These are phyloP conservation scores for Cyberlindnera samutprakarnensis DNA, from an alignment of 805 yeast species.

Conservation along the genomic window DNA sequence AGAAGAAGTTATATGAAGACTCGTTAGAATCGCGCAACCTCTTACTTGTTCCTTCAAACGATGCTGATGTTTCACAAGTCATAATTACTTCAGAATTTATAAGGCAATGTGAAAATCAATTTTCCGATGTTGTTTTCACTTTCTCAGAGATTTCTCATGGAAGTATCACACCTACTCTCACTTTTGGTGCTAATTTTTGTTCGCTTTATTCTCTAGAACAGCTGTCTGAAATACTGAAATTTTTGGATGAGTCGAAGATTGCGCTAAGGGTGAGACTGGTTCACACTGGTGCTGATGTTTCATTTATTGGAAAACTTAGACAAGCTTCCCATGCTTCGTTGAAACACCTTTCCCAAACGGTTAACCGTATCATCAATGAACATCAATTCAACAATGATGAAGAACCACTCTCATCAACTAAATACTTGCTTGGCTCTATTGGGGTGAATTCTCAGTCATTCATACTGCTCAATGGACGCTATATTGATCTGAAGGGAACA, in stretches of 20 bases:
- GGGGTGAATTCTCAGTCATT: constrained; percentile 31
- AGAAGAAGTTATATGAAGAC: constrained; percentile 34
- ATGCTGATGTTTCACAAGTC: constrained; percentile 22
- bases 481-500: constrained; percentile 28
- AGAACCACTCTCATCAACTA: constrained; percentile 4
- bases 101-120: background rate
- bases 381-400: constrained; percentile 9
- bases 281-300: constrained; percentile 18
- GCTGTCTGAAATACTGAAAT: constrained; percentile 29
- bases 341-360: constrained; percentile 9
- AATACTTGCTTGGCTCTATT: constrained; percentile 23
- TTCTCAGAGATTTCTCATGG: constrained; percentile 12
- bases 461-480: constrained; percentile 49
- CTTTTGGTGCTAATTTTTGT: constrained; percentile 54
- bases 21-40: constrained; percentile 40
- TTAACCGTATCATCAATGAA: constrained; percentile 7
- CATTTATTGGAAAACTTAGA: constrained; percentile 14
- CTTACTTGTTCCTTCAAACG: constrained; percentile 42
- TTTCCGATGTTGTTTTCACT: constrained; percentile 9
- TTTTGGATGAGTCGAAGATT: constrained; percentile 18
- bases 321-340: constrained; percentile 12
- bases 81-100: background rate
- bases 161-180: constrained; percentile 28
- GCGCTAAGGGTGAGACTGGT: constrained; percentile 33
- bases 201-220: constrained; percentile 33